Percentiles rank a stretch among this genome's conserved stretches.
phyloP scores from a whole-genome alignment of 2,329 filamentous ascomycete species.

The Apiospora aurea region DNA sequence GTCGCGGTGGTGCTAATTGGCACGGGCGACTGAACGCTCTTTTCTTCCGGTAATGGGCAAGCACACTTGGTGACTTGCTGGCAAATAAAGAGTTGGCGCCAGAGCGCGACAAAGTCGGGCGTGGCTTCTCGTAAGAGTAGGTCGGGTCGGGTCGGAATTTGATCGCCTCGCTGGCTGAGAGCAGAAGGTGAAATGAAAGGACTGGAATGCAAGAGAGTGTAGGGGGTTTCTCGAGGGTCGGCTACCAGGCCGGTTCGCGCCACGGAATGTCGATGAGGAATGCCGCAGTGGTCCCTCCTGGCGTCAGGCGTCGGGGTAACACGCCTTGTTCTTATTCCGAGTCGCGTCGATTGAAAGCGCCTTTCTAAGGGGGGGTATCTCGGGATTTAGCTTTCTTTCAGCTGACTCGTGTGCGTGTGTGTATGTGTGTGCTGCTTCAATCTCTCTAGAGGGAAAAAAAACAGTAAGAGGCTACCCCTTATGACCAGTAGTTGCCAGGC shows the following conservation, averaged over 20 bases:
- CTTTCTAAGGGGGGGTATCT: not conserved
- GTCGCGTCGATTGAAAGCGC: constrained; percentile 12
- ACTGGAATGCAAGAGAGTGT: constrained; percentile 5
- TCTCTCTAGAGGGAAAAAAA: not conserved
- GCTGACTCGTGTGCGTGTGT: not conserved
- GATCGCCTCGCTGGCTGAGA: not conserved
- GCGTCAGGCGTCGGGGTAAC: constrained; percentile 12
- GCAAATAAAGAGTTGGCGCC: constrained; percentile 17
- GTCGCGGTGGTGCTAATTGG: constrained; percentile 17
- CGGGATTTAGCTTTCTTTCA: constrained; percentile 7
- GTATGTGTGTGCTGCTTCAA: not conserved
- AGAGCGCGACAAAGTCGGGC: not conserved
- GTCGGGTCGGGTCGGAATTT: not conserved
- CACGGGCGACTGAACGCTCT: not conserved
- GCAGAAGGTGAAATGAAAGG: constrained; percentile 7
- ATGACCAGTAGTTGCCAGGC: constrained; percentile 14
- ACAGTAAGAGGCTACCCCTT: constrained; percentile 11
- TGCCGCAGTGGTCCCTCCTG: constrained; percentile 12
- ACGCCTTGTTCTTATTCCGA: constrained; percentile 1
- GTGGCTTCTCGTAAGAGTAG: constrained; percentile 4
- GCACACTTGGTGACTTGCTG: not conserved
- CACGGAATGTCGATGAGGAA: constrained; percentile 20
- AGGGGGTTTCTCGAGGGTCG: constrained; percentile 6
- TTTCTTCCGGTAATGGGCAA: not conserved
- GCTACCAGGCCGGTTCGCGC: constrained; percentile 25